Evolutionary conservation across 257 asterid genomes (phyloP), one percentile per base, ranked within the genome.

Genomic region (Gentiana macrophylla): DNA sequence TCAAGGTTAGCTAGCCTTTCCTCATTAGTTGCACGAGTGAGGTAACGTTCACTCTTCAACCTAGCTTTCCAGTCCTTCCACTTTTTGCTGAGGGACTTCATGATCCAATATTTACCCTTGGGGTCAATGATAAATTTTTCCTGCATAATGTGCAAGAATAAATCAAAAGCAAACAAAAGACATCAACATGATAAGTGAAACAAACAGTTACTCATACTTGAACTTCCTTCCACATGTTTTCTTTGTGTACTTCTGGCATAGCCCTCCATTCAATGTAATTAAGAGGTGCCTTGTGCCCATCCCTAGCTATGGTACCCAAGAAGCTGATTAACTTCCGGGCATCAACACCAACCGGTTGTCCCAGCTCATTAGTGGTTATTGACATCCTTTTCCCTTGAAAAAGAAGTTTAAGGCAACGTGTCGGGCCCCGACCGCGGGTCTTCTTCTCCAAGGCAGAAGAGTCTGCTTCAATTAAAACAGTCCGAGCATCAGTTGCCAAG

Each of bases 1-100:
- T 74, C 74, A 49, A 74, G 59, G 67, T 70, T 72, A 63, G 80
- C 80, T 55, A 70, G 66, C 51, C 74, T 52, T 57, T 70, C 74
- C 63, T 67, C 77, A 67, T 70, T 66, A 52, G 72, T 70, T 57
- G 74, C 57, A 61, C 61, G 76, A 60, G 66, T 56, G 60, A 52
- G 38, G 50, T 70, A 70, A 57, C 54, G 77, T 43, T 68, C 63
- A 54, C 53, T 45, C 56, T 74, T 74, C 60, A 70, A 57, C 54
- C 57, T 56, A 9, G 71, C 47, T 56, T 74, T 70, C 80, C 76
- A 70, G 47, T 61, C 66, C 62, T 61, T 70, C 80, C 76, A 70
- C 57, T 63, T 70, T 35, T 47, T 63, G 56, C 67, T 41, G 61
- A 75, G 72, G 56, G 71, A 63, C 38, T 58, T 62, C 60, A 70